Conservation (phyloP, 106 monocot species). For the Acorus calamus region DNA sequence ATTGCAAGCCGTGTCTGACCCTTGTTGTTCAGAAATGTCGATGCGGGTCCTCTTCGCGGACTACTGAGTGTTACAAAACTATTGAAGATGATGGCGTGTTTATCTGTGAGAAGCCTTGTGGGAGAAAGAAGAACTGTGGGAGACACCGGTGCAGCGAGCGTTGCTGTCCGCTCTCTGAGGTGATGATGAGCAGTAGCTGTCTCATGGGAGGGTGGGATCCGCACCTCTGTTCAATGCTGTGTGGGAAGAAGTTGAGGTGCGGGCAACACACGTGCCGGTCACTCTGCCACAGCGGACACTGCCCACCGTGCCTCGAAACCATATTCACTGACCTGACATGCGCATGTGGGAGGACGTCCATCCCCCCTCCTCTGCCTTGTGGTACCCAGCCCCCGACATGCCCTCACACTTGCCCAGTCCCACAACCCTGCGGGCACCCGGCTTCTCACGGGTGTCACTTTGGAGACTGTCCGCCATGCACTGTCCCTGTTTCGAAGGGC, state of each 20-base stretch:
- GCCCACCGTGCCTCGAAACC: slow-evolving; percentile 88
- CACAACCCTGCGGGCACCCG: slow-evolving; percentile 73
- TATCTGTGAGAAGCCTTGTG: slow-evolving; percentile 76
- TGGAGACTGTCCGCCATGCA: slow-evolving; percentile 83
- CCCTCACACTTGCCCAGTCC: slow-evolving; percentile 49
- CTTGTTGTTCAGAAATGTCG: slow-evolving; percentile 74
- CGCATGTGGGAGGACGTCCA: slow-evolving; percentile 81
- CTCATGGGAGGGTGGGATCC: slow-evolving; percentile 60
- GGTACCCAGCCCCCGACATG: slow-evolving; percentile 75
- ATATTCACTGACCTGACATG: slow-evolving; percentile 74
- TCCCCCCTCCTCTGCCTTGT: slow-evolving; percentile 84
- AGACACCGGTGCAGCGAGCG: slow-evolving; percentile 77
- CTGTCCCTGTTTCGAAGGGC: slow-evolving; percentile 55
- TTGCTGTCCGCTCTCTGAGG: slow-evolving; percentile 59
- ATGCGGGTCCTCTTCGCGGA: slow-evolving; percentile 52
- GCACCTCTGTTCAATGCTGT: slow-evolving; percentile 65
- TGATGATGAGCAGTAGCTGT: background rate
- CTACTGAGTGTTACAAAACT: slow-evolving; percentile 54
- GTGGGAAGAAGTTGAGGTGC: slow-evolving; percentile 76
- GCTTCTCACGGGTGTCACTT: slow-evolving; percentile 88
- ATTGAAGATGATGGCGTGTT: slow-evolving; percentile 29
- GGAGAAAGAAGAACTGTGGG: slow-evolving; percentile 83
- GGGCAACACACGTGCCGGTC: slow-evolving; percentile 84
- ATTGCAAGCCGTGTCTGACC: slow-evolving; percentile 55
- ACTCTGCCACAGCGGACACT: slow-evolving; percentile 87